phyloP scores from a whole-genome alignment of 305 asterid genomes.

The Fraxinus baroniana region DNA sequence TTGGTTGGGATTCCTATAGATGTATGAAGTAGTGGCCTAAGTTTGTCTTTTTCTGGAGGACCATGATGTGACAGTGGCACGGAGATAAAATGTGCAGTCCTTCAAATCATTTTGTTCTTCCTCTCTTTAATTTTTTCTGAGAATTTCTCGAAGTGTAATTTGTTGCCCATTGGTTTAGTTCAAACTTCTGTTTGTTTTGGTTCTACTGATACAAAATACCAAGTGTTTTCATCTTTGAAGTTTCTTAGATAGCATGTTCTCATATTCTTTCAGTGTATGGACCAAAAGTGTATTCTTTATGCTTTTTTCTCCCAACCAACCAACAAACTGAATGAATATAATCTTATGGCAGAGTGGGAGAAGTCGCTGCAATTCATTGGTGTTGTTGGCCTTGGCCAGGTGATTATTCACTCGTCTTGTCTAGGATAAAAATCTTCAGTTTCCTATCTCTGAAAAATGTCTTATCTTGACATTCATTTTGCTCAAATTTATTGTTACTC shows the following conservation, averaged over 20 bases:
- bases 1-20: neutral
- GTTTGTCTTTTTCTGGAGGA: neutral
- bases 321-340: constrained; percentile 14
- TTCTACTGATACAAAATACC: neutral
- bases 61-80: neutral
- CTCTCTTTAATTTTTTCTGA: neutral
- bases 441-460: constrained; percentile 2
- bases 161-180: neutral
- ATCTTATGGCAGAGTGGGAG: constrained; percentile 77
- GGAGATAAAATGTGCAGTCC: neutral
- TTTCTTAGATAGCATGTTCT: neutral
- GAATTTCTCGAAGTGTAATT: neutral
- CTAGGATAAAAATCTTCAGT: constrained; percentile 9
- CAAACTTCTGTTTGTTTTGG: neutral
- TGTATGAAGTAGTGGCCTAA: neutral
- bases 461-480: neutral
- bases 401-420: constrained; percentile 24
- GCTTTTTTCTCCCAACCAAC: neutral
- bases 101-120: neutral
- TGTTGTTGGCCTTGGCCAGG: constrained; percentile 68
- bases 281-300: neutral
- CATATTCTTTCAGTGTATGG: neutral
- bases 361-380: constrained; percentile 65
- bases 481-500: neutral
- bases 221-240: neutral